Evolutionary conservation across 2,329 filamentous ascomycete species (phyloP), one percentile per base, ranked within the genome.

Genomic region (Penicillium sp.): DNA sequence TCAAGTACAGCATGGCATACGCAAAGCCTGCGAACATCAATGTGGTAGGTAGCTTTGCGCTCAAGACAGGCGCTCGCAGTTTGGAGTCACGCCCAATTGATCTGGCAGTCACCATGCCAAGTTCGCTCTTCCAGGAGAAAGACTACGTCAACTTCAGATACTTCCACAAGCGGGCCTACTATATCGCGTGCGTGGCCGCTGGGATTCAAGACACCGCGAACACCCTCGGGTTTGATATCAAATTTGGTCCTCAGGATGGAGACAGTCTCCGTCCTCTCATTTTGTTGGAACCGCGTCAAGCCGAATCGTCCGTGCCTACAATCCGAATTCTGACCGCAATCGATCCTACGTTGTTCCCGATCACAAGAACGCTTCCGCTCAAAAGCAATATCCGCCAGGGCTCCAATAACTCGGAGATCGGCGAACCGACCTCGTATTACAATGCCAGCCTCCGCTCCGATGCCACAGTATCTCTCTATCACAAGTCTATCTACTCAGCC

Each of bases 161-260:
- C 77, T 96, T 97, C 71, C 93, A 97, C 78, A 96, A 96, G 69
- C 83, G 93, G 62, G 90, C 94, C 13, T 97, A 93, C 75, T 97
- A 96, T 70, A 79, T 97, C 50, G 91, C 93, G 35, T 91, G 89
- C 63, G 79, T 97, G 55, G 87, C 91, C 15, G 86, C 85, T 31
- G 86, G 84, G 5, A 78, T 97, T 52, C 85, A 86, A 62, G 79
- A 83, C 38, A 77, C 82, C 23, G 57, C 53, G 4, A 75, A 86
- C 45, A 78, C 77, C 4, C 73, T 82, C 17, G 77, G 78, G 0
- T 81, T 89, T 64, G 79, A 83, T 15, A 67, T 90, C 44, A 78
- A 78, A 5, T 96, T 89, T 73, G 84, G 85, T 58, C 81, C 83
- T 62, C 78, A 91, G 50, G 82, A 91, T 70, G 89, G 89, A 61